Evolutionary conservation across 2,329 filamentous ascomycete species (phyloP), one percentile per base, ranked within the genome.

Genomic region (Beauveria bassiana): DNA sequence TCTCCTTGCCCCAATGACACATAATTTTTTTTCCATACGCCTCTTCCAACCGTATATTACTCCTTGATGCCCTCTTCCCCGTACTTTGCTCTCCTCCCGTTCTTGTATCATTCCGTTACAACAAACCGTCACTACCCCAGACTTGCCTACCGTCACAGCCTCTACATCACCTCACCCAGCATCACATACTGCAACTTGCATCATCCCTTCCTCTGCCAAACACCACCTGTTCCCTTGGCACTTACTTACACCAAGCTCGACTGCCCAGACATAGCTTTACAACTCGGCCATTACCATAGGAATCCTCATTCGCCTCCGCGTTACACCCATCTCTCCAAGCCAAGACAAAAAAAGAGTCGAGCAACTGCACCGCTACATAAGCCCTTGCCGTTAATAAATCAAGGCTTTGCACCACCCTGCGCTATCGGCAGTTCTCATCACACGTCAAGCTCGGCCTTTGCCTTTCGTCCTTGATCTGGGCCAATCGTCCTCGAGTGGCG

Each of bases 11-110:
- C 43, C 31, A 60, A 47, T 47, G 50, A 49, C 50, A 61, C 58
- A 54, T 22, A 26, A 2, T 53, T 38, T 47, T 45, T 46, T 22
- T 20, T 14, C 3, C 42, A 10, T 16, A 22, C 45, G 34, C 12
- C 34, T 16, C 34, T 38, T 38, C 34, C 14, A 12, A 14, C 57
- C 34, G 26, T 61, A 61, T 61, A 61, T 24, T 61, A 61, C 49
- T 54, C 42, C 42, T 61, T 20, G 24, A 61, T 54, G 42, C 50
- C 59, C 59, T 60, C 58, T 55, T 54, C 24, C 49, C 57, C 40
- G 5, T 26, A 38, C 34, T 14, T 28, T 34, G 6, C n/a, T 31
- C 31, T 43, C 47, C 7, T 28, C 18, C 45, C 3, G 14, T 16
- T 34, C 28, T 20, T 38, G 6, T 61, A 20, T 42, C 42, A n/a